Base-by-base conservation (phyloP, 495 filamentous ascomycete genomes). In the Hypoxylon lienhwacheense region DNA sequence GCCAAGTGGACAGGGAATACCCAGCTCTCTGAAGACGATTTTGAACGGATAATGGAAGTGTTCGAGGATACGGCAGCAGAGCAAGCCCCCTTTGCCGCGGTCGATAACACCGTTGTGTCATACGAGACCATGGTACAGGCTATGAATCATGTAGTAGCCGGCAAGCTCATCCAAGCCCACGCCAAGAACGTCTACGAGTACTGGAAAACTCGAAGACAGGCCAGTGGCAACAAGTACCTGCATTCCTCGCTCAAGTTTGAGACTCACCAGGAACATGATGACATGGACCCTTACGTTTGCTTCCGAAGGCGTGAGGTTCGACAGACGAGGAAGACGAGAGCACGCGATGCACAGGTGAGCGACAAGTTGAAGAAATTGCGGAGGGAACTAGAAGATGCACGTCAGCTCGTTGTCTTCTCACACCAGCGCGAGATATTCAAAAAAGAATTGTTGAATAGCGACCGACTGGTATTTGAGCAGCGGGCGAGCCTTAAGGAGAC, bases 231-330 rank as follows among this genome's bases (percentile, higher is more conserved):
- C 69, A 81, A 73, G 53, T 65, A 82, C 2, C 74, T 97, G 31
- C 84, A 88, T 63, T 77, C 88, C 10, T 79, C 73, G 16, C 82
- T 97, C 69, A 97, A 95, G 82, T 90, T 95, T 45, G 95, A 97
- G 74, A 91, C 84, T 31, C 87, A 90, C 37, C 85, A 86, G 66
- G 93, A 97, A 45, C 95, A 86, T 35, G 93, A 98, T 69, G 93
- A 98, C 60, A 81, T 87, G 58, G 93, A 98, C 72, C 95, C 93
- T 45, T 98, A 95, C 68, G 91, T 98, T 67, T 98, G 93, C 74
- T 98, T 98, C 81, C 85, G 93, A 54, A 87, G 95, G 46, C 88
- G 95, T 34, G 93, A 98, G 69, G 89, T 95, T 25, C 89, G 93
- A 31, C 89, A 93, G 69, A 89, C 89, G 39, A 86, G 93, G 59